Conservation (phyloP, 805 yeast genomes). For the Jamesozyma jinghongensis region DNA sequence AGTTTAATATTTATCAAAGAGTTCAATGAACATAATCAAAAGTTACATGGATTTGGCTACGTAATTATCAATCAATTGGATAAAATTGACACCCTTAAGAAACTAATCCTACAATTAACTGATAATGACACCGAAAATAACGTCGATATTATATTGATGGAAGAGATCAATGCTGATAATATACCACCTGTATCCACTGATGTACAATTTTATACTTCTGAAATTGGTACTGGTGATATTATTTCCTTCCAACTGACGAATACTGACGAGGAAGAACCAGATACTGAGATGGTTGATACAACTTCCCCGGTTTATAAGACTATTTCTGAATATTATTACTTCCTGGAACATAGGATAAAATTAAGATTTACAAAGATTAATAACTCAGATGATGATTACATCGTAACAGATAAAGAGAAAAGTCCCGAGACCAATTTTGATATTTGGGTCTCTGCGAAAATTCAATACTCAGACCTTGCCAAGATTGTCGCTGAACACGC, state of each 20-base stretch:
- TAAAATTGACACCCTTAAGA: constrained; percentile 26
- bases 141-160: constrained; percentile 32
- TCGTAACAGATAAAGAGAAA: constrained; percentile 3
- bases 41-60: constrained; percentile 60
- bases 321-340: constrained; percentile 42
- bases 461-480: constrained; percentile 52
- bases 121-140: no score
- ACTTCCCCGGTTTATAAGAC: constrained; percentile 30
- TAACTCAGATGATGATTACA: constrained; percentile 23
- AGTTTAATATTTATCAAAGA: constrained; percentile 47
- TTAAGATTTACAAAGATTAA: constrained; percentile 35
- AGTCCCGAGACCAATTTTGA: constrained; percentile 32
- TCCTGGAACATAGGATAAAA: constrained; percentile 51
- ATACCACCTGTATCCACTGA: constrained; percentile 36
- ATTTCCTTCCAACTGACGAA: constrained; percentile 29
- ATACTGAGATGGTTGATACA: not conserved
- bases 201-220: constrained; percentile 43
- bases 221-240: constrained; percentile 62
- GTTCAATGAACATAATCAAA: constrained; percentile 49
- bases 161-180: constrained; percentile 51
- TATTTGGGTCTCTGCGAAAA: constrained; percentile 60
- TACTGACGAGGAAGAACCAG: constrained; percentile 4
- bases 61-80: constrained; percentile 42
- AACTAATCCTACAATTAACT: constrained; percentile 17
- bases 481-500: constrained; percentile 48